Percentiles rank a stretch among this genome's conserved stretches.
These are phyloP conservation scores for Macrotyloma uniflorum DNA, from an alignment of 306 rosid species.

Conservation along the genomic window DNA sequence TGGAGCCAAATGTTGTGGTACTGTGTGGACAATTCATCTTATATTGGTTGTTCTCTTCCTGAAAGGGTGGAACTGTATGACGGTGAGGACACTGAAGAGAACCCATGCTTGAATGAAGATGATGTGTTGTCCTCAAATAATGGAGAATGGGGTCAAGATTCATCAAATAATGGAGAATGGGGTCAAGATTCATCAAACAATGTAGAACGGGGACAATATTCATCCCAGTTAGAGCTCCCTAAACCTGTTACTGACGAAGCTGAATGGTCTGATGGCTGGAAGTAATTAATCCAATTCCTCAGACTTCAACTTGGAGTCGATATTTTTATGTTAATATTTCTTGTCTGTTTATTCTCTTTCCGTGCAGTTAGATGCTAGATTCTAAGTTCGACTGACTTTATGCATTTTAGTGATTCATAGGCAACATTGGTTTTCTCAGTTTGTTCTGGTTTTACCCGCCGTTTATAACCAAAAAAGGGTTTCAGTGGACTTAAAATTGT, in stretches of 20 bases:
- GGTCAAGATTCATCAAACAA: slow-evolving; percentile 36
- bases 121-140: slow-evolving; percentile 13
- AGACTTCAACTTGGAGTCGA: neutral
- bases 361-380: neutral
- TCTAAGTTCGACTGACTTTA: neutral
- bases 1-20: slow-evolving; percentile 91
- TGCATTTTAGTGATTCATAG: neutral
- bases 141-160: slow-evolving; percentile 36
- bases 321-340: neutral
- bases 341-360: neutral
- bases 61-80: slow-evolving; percentile 51
- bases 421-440: neutral
- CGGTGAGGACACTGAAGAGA: slow-evolving; percentile 38
- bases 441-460: neutral
- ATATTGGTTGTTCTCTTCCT: slow-evolving; percentile 78
- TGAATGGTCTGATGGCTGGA: slow-evolving; percentile 96
- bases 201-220: slow-evolving; percentile 36
- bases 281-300: slow-evolving; percentile 37
- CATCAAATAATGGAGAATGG: slow-evolving; percentile 10
- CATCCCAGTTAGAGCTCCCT: slow-evolving; percentile 40
- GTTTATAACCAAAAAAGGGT: neutral
- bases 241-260: slow-evolving; percentile 59
- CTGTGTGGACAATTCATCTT: slow-evolving; percentile 78
- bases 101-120: slow-evolving; percentile 38
- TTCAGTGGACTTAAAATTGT: neutral